A percentile compares a stretch with the other conserved stretches of the same genome.
Conservation (phyloP, 495 filamentous ascomycete species). For the Pyrenula massariospora region DNA sequence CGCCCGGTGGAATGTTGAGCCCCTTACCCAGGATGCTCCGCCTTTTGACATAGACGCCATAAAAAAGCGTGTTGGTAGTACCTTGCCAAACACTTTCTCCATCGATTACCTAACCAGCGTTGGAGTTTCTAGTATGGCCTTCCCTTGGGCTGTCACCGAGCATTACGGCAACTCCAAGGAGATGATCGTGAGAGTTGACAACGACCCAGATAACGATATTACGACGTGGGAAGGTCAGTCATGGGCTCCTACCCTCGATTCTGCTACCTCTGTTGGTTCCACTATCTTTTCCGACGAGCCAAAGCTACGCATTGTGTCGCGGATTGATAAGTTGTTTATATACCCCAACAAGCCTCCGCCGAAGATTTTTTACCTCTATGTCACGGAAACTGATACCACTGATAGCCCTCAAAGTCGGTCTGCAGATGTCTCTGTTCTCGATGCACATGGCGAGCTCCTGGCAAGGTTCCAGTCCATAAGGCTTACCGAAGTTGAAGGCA, state of each 20-base stretch:
- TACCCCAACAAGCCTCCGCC: conserved; percentile 5
- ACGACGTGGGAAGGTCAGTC: conserved; percentile 22
- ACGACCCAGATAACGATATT: conserved; percentile 4
- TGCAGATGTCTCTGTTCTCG: conserved; percentile 4
- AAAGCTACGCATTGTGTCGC: conserved; percentile 28
- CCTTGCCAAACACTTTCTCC: too few species aligned
- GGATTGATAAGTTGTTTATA: conserved; percentile 15
- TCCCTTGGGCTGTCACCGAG: conserved; percentile 30
- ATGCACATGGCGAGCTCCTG: conserved; percentile 15
- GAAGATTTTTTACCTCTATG: conserved; percentile 16
- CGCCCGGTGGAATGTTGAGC: too few species aligned
- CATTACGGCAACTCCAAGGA: conserved; percentile 25
- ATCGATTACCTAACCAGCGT: conserved; percentile 27
- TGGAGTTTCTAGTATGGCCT: conserved; percentile 29
- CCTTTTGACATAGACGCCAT: conserved; percentile 2
- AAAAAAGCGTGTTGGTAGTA: conserved; percentile 9
- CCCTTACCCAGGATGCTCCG: too few species aligned
- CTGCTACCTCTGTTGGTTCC: conserved; percentile 33
- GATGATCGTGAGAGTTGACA: conserved; percentile 31
- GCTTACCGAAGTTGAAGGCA: conserved; percentile 28
- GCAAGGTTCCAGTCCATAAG: conserved; percentile 20
- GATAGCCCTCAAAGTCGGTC: neutral
- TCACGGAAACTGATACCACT: conserved; percentile 9
- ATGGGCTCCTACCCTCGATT: conserved; percentile 33
- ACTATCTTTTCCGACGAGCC: conserved; percentile 29